Percentiles rank a stretch among this genome's conserved stretches.
phyloP scores from a whole-genome alignment of 306 rosid species.

The Quercus ilex region DNA sequence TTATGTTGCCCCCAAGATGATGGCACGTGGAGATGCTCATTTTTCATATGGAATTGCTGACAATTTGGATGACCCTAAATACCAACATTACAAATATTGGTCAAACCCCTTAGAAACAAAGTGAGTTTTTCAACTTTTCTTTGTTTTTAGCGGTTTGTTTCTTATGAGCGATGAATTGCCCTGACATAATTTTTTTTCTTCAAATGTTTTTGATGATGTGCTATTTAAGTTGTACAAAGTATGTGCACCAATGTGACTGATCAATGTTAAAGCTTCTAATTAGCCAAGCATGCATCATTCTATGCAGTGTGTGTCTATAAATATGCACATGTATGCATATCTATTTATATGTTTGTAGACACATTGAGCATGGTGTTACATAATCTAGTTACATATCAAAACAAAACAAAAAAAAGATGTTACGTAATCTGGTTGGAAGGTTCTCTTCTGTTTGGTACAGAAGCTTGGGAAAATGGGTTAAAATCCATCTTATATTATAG shows the following conservation, averaged over 20 bases:
- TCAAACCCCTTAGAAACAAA: slow-evolving; percentile 79
- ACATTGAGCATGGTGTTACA: background rate
- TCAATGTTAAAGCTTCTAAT: background rate
- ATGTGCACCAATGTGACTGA: background rate
- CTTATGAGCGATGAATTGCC: background rate
- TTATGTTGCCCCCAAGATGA: slow-evolving; percentile 77
- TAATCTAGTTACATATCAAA: background rate
- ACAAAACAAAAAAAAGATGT: background rate
- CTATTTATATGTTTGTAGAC: background rate
- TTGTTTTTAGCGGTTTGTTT: background rate
- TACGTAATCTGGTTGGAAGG: background rate
- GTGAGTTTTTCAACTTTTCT: slow-evolving; percentile 39
- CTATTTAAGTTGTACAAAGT: background rate
- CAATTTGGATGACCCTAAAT: slow-evolving; percentile 67
- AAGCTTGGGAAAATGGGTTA: background rate
- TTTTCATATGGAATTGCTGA: slow-evolving; percentile 78
- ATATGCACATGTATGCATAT: background rate
- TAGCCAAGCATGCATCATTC: background rate
- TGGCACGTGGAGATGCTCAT: slow-evolving; percentile 76
- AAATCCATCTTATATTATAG: background rate
- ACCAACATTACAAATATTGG: slow-evolving; percentile 77
- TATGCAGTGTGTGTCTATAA: background rate
- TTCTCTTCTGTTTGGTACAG: background rate
- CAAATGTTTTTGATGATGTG: slow-evolving; percentile 12
- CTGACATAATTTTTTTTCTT: slow-evolving; percentile 1